A percentile compares a stretch with the other conserved stretches of the same genome.
Conservation (phyloP, 768 basidiomycete species). For the Leucogyrophana mollusca region DNA sequence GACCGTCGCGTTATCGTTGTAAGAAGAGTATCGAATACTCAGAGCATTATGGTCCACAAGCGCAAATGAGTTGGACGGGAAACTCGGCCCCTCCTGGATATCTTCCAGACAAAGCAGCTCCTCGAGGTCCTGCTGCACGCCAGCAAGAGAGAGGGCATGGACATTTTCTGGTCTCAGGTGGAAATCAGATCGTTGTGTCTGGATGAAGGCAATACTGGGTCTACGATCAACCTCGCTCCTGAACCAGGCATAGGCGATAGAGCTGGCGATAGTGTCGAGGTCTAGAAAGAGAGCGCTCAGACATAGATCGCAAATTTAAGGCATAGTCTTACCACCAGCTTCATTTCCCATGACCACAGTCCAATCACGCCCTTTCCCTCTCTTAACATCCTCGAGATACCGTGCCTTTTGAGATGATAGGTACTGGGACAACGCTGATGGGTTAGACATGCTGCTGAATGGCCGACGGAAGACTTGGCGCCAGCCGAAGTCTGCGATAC, state of each 20-base stretch:
- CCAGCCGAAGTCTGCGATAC: too few relatives aligned
- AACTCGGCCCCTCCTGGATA: conserved; percentile 35
- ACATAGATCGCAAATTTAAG: not conserved
- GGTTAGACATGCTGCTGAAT: too few relatives aligned
- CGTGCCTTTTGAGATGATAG: conserved; percentile 48
- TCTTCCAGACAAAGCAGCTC: conserved; percentile 72
- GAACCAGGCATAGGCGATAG: conserved; percentile 83
- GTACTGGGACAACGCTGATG: conserved; percentile 33
- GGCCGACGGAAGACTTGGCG: too few relatives aligned
- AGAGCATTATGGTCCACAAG: conserved; percentile 93
- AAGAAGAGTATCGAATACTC: conserved; percentile 36
- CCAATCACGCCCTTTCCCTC: conserved; percentile 60
- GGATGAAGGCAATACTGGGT: conserved; percentile 69
- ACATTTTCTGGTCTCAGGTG: conserved; percentile 85
- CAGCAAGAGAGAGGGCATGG: conserved; percentile 64
- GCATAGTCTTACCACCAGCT: conserved; percentile 69
- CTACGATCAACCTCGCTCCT: conserved; percentile 53
- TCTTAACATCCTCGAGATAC: conserved; percentile 58
- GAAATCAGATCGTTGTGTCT: conserved; percentile 67
- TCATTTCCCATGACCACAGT: conserved; percentile 93
- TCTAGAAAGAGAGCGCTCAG: conserved; percentile 46
- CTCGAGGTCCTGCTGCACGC: conserved; percentile 45
- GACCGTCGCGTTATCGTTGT: conserved; percentile 50
- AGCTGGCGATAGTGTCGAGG: conserved; percentile 85
- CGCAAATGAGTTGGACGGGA: conserved; percentile 61